phyloP scores from a whole-genome alignment of 768 basidiomycete species.

The Tylopilus sp. region DNA sequence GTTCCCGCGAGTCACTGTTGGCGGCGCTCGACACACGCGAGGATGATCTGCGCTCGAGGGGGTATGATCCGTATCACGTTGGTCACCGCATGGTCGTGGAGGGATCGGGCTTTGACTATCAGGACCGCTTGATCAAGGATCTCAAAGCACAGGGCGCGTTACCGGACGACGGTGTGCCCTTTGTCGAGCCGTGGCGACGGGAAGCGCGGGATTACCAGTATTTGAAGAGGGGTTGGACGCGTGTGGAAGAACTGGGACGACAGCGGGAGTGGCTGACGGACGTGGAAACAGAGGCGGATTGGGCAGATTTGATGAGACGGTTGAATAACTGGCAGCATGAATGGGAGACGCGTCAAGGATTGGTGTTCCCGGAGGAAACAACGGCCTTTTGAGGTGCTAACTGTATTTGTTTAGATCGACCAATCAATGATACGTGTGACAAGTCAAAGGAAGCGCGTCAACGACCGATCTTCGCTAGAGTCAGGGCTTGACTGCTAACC shows the following conservation, averaged over 20 bases:
- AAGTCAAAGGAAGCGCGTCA: too few relatives aligned
- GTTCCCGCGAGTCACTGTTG: conserved; percentile 38
- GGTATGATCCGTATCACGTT: conserved; percentile 42
- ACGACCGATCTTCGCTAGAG: too few relatives aligned
- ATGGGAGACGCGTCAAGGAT: background rate
- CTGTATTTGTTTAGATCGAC: too few relatives aligned
- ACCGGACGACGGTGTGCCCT: background rate
- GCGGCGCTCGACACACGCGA: conserved; percentile 40
- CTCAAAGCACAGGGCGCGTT: background rate
- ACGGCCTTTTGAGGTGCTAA: background rate
- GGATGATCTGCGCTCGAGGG: conserved; percentile 34
- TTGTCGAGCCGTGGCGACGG: background rate
- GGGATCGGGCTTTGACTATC: background rate
- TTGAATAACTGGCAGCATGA: background rate
- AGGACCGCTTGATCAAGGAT: background rate
- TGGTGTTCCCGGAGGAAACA: background rate
- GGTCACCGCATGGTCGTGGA: background rate
- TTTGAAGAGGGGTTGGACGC: background rate
- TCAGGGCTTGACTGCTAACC: too few relatives aligned
- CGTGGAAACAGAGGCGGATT: background rate
- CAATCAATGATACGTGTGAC: too few relatives aligned
- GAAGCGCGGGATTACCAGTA: background rate
- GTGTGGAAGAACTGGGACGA: background rate
- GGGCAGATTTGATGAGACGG: background rate
- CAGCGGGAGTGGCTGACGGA: background rate